Base-by-base conservation (phyloP, 495 filamentous ascomycete species). In the Aspergillus olivimuriae region DNA sequence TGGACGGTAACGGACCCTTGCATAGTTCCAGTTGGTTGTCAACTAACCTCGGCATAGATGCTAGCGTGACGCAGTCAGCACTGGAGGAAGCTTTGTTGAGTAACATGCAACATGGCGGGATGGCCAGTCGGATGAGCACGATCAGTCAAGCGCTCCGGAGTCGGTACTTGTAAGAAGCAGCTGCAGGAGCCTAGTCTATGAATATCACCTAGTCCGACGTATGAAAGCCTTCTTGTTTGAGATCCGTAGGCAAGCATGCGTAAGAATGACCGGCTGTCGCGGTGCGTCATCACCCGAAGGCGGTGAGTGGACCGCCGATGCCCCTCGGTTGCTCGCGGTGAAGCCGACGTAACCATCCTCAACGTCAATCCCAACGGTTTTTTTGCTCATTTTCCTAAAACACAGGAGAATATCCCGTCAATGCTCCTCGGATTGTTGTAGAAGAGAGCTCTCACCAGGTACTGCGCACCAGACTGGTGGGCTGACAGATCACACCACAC, bases 1-100 rank as follows among this genome's bases (percentile, higher is more conserved):
- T 98, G 20, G 94, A 97, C 62, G 89, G 87, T 91, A 73, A 48
- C 64, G 28, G n/a, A 7, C 7, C 22, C 34, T 47, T 34, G 39
- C 24, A 34, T 34, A 8, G 33, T 24, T 42, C 18, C 17, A 8
- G 6, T 15, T 9, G 23, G 21, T 14, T 40, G 24, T 34, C 8
- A 36, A 20, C 38, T 51, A 38, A 42, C 39, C 41, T 47, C 45
- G 33, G 10, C 20, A 34, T 17, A 90, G 91, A 97, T 70, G 80
- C 91, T 6, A 94, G 89, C 35, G 87, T 98, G 17, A 95, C 91
- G 12, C 89, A 95, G 57, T 91, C 86, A 12, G 91, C 90, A 0
- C 72, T 98, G 35, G 92, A 98, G 59, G 92, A 97, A 52, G 89
- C 86, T n/a, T 69, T 95, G 19, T 72, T 89, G 32, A 95, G 89